Conservation (phyloP, 2,329 filamentous ascomycete species). For the Colletotrichum lini region DNA sequence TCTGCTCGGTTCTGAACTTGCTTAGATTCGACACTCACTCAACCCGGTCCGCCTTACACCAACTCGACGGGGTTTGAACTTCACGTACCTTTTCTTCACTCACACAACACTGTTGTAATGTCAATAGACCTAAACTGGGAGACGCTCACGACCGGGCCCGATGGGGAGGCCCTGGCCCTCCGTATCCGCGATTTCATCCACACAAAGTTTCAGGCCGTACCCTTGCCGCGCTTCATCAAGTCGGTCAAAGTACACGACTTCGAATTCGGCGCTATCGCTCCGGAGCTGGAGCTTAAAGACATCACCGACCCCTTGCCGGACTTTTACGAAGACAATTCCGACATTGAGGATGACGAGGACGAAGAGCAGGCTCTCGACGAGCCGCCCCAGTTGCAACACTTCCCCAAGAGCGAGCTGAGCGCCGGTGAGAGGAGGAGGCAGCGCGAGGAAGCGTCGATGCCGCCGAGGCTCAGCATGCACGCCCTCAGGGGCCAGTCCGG, state of each 20-base stretch:
- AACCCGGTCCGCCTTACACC: constrained; percentile 5
- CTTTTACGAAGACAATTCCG: constrained; percentile 89
- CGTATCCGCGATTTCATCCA: constrained; percentile 94
- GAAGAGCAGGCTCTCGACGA: constrained; percentile 56
- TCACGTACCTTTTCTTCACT: constrained; percentile 1
- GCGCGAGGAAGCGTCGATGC: constrained; percentile 43
- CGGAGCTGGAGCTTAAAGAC: constrained; percentile 93
- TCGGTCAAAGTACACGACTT: constrained; percentile 96
- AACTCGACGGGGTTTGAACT: neutral
- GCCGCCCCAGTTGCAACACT: constrained; percentile 34
- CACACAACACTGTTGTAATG: constrained; percentile 68
- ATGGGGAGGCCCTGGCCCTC: constrained; percentile 87
- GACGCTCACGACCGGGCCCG: constrained; percentile 88
- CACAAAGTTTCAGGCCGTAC: constrained; percentile 93
- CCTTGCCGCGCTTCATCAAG: constrained; percentile 95
- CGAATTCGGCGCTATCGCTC: constrained; percentile 87
- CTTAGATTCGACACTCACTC: neutral
- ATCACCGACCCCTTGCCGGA: constrained; percentile 96
- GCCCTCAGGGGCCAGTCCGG: constrained; percentile 45
- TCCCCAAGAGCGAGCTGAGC: constrained; percentile 39
- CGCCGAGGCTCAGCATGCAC: constrained; percentile 58
- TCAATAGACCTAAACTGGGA: constrained; percentile 99
- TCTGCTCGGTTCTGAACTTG: neutral
- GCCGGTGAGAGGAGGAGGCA: constrained; percentile 44
- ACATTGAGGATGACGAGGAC: constrained; percentile 64